Evolutionary conservation across 2,329 filamentous ascomycete species (phyloP).

Genomic region (Mollisiaceae sp.): DNA sequence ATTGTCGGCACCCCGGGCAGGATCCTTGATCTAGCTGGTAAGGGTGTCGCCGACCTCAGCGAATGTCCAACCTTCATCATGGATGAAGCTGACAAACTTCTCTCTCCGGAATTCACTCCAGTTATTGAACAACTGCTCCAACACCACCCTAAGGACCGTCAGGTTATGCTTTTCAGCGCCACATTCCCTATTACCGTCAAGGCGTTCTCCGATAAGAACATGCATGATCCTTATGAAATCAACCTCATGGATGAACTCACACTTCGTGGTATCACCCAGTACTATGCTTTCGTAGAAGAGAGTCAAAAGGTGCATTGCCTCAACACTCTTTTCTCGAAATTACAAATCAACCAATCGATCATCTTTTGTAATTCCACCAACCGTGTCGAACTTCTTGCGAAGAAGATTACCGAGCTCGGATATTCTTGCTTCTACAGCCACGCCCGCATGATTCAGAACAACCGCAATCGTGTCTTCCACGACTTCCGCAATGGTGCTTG

Average conservation of each 20-base stretch:
- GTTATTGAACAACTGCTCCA: slow-evolving; percentile 95
- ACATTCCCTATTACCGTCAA: slow-evolving; percentile 98
- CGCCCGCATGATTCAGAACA: slow-evolving; percentile 95
- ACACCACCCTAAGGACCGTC: slow-evolving; percentile 95
- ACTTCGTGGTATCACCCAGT: slow-evolving; percentile 96
- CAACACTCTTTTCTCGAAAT: slow-evolving; percentile 97
- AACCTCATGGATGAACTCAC: slow-evolving; percentile 99
- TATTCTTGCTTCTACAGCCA: slow-evolving; percentile 99
- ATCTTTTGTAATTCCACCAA: slow-evolving; percentile 99
- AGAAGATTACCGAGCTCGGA: slow-evolving; percentile 98
- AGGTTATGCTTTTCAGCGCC: slow-evolving; percentile 99
- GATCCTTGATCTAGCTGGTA: slow-evolving; percentile 94
- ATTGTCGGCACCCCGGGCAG: slow-evolving; percentile 96
- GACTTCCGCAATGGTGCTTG: slow-evolving; percentile 98
- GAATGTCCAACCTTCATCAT: slow-evolving; percentile 98
- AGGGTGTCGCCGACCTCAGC: slow-evolving; percentile 94
- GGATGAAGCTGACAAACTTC: slow-evolving; percentile 98
- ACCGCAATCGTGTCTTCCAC: slow-evolving; percentile 97
- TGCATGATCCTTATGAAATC: slow-evolving; percentile 95
- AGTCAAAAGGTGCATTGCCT: slow-evolving; percentile 99
- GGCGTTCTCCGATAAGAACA: slow-evolving; percentile 97
- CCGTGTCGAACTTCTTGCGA: slow-evolving; percentile 93
- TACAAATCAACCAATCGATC: slow-evolving; percentile 99
- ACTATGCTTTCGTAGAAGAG: slow-evolving; percentile 99
- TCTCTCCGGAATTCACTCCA: slow-evolving; percentile 95